Base-by-base conservation (phyloP, 2,329 filamentous ascomycete species). In the Knoxdaviesia capensis region DNA sequence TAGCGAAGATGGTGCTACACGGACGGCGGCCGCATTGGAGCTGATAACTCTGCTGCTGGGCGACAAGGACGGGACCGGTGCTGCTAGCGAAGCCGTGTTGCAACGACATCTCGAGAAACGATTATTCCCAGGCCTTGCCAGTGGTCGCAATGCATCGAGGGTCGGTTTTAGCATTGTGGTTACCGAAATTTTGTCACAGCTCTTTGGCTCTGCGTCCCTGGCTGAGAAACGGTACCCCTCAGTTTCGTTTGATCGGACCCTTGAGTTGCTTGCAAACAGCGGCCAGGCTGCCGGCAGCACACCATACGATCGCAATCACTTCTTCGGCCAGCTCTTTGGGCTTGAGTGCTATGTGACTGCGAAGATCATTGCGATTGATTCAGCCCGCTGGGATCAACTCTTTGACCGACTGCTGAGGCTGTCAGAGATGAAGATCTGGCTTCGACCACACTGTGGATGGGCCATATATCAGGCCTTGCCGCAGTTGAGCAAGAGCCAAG, bases 151-250 rank as follows among this genome's bases (percentile, higher is more conserved):
- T 61, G 84, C 83, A 8, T 85, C 88, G 11, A 72, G 90, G 30
- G 63, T 90, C 41, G 90, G 90, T 4, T 94, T 93, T 56, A 93
- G 85, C 42, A 68, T 94, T 43, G 88, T 88, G 0, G 63, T 96
- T 49, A 80, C 86, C 0, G 87, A 94, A 58, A 63, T 92, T 6
- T 56, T 94, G 38, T 68, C 72, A 5, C 74, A 88, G 52, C 60
- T 87, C 5, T 81, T 80, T 52, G 72, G 72, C 1, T 50, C 62
- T 9, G 59, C 64, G 36, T 52, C 61, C 6, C 53, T 68, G 10
- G 57, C 59, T 7, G 51, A 58, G 31, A 54, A 61, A 6, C 68
- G 63, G 48, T 78, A 75, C 49, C 46, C 60, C 3, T 64, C 60
- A 7, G 52, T 77, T 42, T 67, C 65, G 0, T 77, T 78, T 48